Evolutionary conservation across 2,329 filamentous ascomycete genomes (phyloP).

Genomic region (Colletotrichum theobromicola): DNA sequence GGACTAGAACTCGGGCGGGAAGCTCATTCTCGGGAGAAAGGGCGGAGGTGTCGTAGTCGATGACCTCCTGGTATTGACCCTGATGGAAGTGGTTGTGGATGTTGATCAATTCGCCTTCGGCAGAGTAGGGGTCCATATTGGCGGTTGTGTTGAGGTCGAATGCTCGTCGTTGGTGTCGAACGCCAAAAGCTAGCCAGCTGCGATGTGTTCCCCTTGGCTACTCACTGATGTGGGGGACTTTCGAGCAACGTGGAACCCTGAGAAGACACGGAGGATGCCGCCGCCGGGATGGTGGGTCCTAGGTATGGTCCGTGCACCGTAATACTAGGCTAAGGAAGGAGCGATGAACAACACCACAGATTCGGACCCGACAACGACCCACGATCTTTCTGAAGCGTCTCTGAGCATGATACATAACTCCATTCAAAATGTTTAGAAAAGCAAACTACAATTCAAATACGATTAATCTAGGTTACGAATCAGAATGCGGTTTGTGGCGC

Average conservation of each 20-base stretch:
- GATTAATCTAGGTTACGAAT: too few species aligned
- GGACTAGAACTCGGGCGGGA: constrained; percentile 76
- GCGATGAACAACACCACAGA: background rate
- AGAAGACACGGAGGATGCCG: constrained; percentile 49
- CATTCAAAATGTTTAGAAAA: too few species aligned
- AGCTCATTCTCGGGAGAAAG: constrained; percentile 81
- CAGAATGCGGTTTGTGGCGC: background rate
- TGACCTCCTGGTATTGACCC: constrained; percentile 84
- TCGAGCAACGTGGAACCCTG: constrained; percentile 60
- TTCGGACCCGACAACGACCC: background rate
- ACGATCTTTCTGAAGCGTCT: background rate
- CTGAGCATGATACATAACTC: background rate
- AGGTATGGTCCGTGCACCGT: background rate
- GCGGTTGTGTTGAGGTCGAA: constrained; percentile 22
- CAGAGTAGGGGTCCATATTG: constrained; percentile 72
- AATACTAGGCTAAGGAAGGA: background rate
- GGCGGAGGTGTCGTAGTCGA: constrained; percentile 82
- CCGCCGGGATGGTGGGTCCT: background rate
- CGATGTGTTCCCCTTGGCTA: constrained; percentile 19
- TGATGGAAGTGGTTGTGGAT: constrained; percentile 75
- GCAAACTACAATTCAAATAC: too few species aligned
- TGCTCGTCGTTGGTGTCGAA: constrained; percentile 17
- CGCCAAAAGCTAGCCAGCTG: constrained; percentile 25
- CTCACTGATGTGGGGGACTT: constrained; percentile 42
- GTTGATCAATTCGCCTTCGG: constrained; percentile 75